These are phyloP conservation scores for Leptodermis oblonga DNA, from an alignment of 257 asterid species.

Conservation along the genomic window DNA sequence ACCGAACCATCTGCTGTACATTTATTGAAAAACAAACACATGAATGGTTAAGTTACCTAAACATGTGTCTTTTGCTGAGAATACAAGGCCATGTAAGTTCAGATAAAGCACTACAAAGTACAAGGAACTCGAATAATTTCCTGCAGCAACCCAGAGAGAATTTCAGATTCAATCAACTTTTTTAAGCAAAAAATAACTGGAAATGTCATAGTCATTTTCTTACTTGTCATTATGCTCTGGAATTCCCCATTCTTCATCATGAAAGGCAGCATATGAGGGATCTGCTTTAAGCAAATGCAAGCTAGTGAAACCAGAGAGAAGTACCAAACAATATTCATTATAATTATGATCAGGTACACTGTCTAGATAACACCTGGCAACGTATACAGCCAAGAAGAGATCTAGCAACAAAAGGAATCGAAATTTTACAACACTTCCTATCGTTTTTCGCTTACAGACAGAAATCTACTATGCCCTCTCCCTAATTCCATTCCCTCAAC, in stretches of 20 bases:
- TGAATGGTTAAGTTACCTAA: constrained; percentile 28
- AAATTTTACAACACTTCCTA: background rate
- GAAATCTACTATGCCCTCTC: background rate
- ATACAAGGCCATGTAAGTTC: constrained; percentile 46
- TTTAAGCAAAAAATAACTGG: background rate
- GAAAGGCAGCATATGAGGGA: constrained; percentile 40
- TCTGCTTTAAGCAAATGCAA: constrained; percentile 26
- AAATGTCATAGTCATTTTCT: constrained; percentile 8
- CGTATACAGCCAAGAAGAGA: background rate
- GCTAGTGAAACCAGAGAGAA: constrained; percentile 7
- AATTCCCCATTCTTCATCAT: constrained; percentile 63
- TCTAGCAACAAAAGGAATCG: background rate
- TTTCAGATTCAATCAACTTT: background rate
- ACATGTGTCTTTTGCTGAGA: constrained; percentile 33
- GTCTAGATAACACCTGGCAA: background rate
- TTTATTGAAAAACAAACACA: background rate
- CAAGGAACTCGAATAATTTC: constrained; percentile 36
- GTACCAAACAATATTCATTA: background rate
- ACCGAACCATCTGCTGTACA: background rate
- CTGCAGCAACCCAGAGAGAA: constrained; percentile 21
- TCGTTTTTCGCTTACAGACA: background rate
- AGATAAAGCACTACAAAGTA: constrained; percentile 34
- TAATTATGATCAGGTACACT: background rate
- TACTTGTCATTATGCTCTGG: constrained; percentile 45
- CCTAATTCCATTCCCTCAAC: background rate